phyloP scores from a whole-genome alignment of 768 basidiomycete species.

The Calocybe cyanea region DNA sequence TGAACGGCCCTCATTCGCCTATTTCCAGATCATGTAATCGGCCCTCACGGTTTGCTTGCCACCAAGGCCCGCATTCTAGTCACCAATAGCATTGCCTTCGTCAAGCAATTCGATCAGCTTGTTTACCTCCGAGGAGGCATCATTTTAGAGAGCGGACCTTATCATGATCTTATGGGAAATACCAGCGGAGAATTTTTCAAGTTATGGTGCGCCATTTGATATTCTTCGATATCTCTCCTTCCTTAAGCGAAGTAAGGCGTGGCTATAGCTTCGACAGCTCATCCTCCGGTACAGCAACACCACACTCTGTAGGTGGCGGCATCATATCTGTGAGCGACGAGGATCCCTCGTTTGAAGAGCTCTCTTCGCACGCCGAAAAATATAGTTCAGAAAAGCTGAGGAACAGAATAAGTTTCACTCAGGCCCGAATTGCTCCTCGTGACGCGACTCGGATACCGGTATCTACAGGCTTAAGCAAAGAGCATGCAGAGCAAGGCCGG shows the following conservation, averaged over 20 bases:
- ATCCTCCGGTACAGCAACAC: constrained; percentile 51
- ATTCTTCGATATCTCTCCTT: neutral
- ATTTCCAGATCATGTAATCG: constrained; percentile 72
- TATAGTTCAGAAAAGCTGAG: constrained; percentile 50
- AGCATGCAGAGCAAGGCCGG: constrained; percentile 75
- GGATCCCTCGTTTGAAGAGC: constrained; percentile 16
- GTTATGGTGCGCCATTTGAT: constrained; percentile 57
- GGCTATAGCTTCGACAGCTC: constrained; percentile 40
- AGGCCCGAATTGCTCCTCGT: constrained; percentile 45
- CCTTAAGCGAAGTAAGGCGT: constrained; percentile 15
- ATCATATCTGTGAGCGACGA: constrained; percentile 28
- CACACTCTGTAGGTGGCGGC: constrained; percentile 36
- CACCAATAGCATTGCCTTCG: constrained; percentile 85
- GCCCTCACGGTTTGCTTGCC: constrained; percentile 77
- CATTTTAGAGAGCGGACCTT: constrained; percentile 73
- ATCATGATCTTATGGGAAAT: constrained; percentile 54
- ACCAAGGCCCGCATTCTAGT: constrained; percentile 83
- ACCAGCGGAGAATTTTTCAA: constrained; percentile 64
- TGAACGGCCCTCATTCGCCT: neutral
- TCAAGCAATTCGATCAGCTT: constrained; percentile 73
- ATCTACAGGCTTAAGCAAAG: constrained; percentile 52
- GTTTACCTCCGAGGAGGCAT: constrained; percentile 77
- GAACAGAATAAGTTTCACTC: constrained; percentile 54
- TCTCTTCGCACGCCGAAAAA: constrained; percentile 19
- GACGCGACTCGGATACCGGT: constrained; percentile 34